phyloP scores from a whole-genome alignment of 768 basidiomycete genomes.

The Lactifluus hygrophoroides region DNA sequence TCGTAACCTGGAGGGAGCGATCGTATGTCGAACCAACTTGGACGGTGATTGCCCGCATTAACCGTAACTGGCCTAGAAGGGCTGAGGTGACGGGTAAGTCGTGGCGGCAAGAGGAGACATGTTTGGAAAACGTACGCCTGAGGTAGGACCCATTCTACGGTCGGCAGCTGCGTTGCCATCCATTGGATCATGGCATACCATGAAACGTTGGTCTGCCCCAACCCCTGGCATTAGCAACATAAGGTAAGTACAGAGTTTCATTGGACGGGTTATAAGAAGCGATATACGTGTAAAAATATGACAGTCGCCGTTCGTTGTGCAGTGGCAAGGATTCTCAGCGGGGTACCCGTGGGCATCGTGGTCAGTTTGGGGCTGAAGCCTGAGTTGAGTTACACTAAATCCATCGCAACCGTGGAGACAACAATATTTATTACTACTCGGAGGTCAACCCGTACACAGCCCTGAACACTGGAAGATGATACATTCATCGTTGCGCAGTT shows the following conservation, averaged over 20 bases:
- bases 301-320: conserved; percentile 23
- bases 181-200: conserved; percentile 31
- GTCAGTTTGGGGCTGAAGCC: too few species aligned
- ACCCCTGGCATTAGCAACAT: conserved; percentile 25
- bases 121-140: conserved; percentile 30
- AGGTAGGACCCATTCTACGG: conserved; percentile 36
- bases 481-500: conserved; percentile 1
- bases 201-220: conserved; percentile 32
- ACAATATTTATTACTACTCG: not conserved
- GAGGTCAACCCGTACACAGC: not conserved
- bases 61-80: conserved; percentile 27
- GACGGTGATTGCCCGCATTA: conserved; percentile 25
- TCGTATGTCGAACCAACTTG: conserved; percentile 38
- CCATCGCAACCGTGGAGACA: not conserved
- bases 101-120: not conserved
- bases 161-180: conserved; percentile 31
- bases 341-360: not conserved
- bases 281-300: conserved; percentile 27
- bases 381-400: not conserved
- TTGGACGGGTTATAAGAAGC: not conserved
- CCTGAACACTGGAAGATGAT: not conserved
- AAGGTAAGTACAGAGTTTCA: not conserved
- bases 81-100: conserved; percentile 15
- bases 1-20: conserved; percentile 30
- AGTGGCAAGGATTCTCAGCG: conserved; percentile 14